Percentiles rank a stretch among this genome's conserved stretches.
These are phyloP conservation scores for Trichocladium uniseriatum DNA, from an alignment of 495 filamentous ascomycete genomes.

Conservation along the genomic window DNA sequence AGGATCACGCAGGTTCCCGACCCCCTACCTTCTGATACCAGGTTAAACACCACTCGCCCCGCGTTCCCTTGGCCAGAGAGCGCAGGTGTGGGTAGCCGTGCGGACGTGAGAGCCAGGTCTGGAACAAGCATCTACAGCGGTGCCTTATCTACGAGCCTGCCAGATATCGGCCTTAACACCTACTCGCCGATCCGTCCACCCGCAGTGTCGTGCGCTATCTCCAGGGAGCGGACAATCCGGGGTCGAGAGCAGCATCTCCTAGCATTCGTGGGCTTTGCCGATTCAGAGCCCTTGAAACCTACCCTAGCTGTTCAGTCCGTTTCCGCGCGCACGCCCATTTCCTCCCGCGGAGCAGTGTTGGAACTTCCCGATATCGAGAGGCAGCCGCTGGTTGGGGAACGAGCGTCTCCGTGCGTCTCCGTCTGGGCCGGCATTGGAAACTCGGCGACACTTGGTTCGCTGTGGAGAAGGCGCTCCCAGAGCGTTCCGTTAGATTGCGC, in stretches of 20 bases:
- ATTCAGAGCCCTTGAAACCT: no score
- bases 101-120: background rate
- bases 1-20: background rate
- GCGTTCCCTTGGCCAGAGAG: background rate
- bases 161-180: background rate
- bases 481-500: slow-evolving; percentile 4
- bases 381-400: background rate
- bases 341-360: background rate
- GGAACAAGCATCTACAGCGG: background rate
- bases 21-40: background rate
- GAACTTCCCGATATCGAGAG: background rate
- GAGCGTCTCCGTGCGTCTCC: background rate
- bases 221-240: background rate
- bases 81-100: background rate
- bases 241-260: slow-evolving; percentile 1
- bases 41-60: background rate
- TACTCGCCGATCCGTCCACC: slow-evolving; percentile 2
- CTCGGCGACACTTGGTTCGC: background rate
- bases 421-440: background rate
- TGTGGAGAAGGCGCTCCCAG: background rate
- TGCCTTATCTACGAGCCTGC: slow-evolving; percentile 1
- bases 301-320: no score
- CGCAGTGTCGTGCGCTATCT: background rate
- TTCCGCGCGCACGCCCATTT: background rate
- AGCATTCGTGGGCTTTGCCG: slow-evolving; percentile 15